Percentiles rank a stretch among this genome's conserved stretches.
phyloP scores from a whole-genome alignment of 352 stramenopile species.

The Phytophthora tubulina region DNA sequence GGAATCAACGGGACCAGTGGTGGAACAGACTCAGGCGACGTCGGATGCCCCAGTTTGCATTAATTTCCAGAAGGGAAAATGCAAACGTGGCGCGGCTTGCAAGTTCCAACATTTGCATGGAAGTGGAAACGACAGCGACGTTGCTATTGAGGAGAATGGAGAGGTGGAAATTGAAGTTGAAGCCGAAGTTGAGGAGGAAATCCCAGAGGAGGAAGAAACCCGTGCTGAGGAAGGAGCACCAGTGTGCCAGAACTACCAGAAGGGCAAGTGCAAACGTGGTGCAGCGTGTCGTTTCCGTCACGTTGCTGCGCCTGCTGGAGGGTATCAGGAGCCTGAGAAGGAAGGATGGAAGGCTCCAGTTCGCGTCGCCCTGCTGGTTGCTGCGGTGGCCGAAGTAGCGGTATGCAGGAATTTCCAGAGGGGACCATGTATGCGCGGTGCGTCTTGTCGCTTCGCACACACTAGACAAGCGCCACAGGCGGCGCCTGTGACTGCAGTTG shows the following conservation, averaged over 20 bases:
- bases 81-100: conserved; percentile 65
- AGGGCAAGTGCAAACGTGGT: conserved; percentile 78
- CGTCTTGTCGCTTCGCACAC: conserved; percentile 69
- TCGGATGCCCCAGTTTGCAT: conserved; percentile 74
- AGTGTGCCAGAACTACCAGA: conserved; percentile 73
- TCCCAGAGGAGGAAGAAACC: conserved; percentile 45
- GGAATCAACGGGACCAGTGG: neutral
- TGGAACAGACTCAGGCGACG: conserved; percentile 36
- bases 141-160: conserved; percentile 10
- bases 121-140: conserved; percentile 6
- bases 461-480: conserved; percentile 39
- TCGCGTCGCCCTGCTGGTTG: conserved; percentile 48
- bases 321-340: conserved; percentile 26
- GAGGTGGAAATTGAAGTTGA: conserved; percentile 18
- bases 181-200: conserved; percentile 6
- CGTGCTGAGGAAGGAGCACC: conserved; percentile 57
- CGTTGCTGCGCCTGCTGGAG: conserved; percentile 31
- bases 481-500: conserved; percentile 39
- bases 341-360: conserved; percentile 38
- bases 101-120: conserved; percentile 67
- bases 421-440: conserved; percentile 54
- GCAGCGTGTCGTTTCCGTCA: conserved; percentile 70
- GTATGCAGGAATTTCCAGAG: conserved; percentile 65
- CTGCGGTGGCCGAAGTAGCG: conserved; percentile 55
- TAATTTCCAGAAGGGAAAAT: conserved; percentile 81